Base-by-base conservation (phyloP, 169 alveolate species). In the Plasmodium fragile region DNA sequence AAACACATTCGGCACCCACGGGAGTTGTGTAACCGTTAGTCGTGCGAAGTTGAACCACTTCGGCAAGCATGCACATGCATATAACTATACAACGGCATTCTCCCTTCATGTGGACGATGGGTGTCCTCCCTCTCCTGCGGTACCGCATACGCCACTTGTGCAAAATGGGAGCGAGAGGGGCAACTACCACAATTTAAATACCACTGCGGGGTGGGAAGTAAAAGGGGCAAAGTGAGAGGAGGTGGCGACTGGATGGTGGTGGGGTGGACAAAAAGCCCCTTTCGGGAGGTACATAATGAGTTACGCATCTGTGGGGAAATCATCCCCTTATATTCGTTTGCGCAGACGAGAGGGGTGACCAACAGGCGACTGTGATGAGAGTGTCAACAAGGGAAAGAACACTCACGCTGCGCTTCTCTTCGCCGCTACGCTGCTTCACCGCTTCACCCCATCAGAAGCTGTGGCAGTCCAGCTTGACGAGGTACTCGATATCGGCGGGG, bases 401-500 rank as follows among this genome's bases (percentile, higher is more conserved):
- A 49, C 59, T 11, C 59, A 49, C 59, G 16, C 18, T 49, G 13
- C 0, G 52, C 2, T 7, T 13, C 52, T 4, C 52, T 0, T 3
- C 13, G 1, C 52, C 52, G 52, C 52, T 4, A 41, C 5, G 8
- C 55, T 18, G 55, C 18, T 45, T 11, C 18, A 1, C n/a, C 18
- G 55, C 55, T 11, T 0, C 5, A 0, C 59, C 18, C 59, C 25
- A 4, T 55, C 72, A 82, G 32, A 82, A 34, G 28, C 36, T 36
- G 45, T 39, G 59, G 59, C 52, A 18, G 13, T 85, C 93, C 49
- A 85, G 69, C 78, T 85, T 85, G 5, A 85, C 93, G 22, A 85
- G 79, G 45, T 85, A 85, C 11, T 85, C 93, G 28, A 85, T 85
- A 30, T 85, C 83, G 16, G 36, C 30, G 11, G 93, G 77, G 25